Conservation (phyloP, 208 protist genomes). For the Crithidia brevicula region DNA sequence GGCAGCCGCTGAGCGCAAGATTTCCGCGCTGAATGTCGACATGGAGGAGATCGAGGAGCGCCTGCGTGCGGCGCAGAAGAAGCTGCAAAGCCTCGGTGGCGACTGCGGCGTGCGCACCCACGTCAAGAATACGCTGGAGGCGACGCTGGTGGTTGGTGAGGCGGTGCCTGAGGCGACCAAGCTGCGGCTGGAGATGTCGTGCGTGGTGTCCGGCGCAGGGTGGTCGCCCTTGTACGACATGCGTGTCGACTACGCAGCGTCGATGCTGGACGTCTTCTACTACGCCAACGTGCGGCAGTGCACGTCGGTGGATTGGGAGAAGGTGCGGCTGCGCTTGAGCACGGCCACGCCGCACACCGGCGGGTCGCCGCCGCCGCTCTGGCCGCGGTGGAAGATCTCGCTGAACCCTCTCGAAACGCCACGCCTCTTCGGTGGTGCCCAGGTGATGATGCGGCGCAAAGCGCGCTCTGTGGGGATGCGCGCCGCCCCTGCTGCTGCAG, state of each 20-base stretch:
- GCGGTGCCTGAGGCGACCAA: slow-evolving; percentile 10
- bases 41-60: slow-evolving; percentile 25
- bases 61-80: slow-evolving; percentile 2
- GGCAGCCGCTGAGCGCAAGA: slow-evolving; percentile 18
- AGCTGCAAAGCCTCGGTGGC: slow-evolving; percentile 13
- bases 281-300: slow-evolving; percentile 50
- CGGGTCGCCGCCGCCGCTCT: slow-evolving; percentile 36
- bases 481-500: neutral
- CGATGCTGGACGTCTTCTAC: slow-evolving; percentile 50
- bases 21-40: slow-evolving; percentile 3
- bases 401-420: slow-evolving; percentile 14
- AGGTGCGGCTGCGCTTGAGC: slow-evolving; percentile 51
- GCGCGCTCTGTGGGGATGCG: neutral
- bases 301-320: slow-evolving; percentile 57
- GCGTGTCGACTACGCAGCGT: slow-evolving; percentile 35
- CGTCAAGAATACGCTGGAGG: slow-evolving; percentile 21
- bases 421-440: neutral
- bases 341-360: slow-evolving; percentile 53
- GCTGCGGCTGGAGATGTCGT: slow-evolving; percentile 44
- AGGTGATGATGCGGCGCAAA: neutral
- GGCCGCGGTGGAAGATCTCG: slow-evolving; percentile 38
- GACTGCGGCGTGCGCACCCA: slow-evolving; percentile 26
- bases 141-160: slow-evolving; percentile 28
- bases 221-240: slow-evolving; percentile 61
- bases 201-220: slow-evolving; percentile 39